Evolutionary conservation across 306 rosid genomes (phyloP).

Genomic region (Lagenaria siceraria): DNA sequence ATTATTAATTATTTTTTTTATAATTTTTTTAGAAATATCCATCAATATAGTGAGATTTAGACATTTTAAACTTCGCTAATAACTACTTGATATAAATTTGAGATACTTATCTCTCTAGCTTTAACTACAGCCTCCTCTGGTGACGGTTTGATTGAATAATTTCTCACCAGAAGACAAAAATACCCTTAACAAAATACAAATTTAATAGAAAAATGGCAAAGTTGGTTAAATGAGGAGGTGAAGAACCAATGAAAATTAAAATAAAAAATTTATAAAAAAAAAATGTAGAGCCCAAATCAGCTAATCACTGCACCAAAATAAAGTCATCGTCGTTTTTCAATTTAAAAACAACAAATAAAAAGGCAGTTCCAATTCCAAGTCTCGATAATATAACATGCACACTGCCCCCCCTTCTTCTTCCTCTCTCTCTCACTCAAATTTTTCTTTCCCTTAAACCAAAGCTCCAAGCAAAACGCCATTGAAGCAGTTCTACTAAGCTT

Average conservation of each 20-base stretch:
- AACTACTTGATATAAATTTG: too few species aligned
- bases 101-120: too few species aligned
- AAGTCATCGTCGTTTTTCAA: not conserved
- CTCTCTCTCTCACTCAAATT: not conserved
- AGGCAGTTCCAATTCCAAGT: not conserved
- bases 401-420: not conserved
- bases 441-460: not conserved
- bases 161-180: too few species aligned
- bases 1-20: too few species aligned
- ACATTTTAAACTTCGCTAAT: too few species aligned
- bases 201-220: not conserved
- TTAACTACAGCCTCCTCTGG: too few species aligned
- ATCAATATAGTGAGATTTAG: too few species aligned
- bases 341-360: not conserved
- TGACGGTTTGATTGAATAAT: too few species aligned
- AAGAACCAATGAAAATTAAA: not conserved
- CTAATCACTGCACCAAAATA: not conserved
- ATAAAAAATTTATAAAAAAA: not conserved
- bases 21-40: too few species aligned
- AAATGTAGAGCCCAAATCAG: not conserved
- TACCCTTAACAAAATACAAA: not conserved
- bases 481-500: not conserved
- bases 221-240: not conserved
- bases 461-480: not conserved
- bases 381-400: not conserved